Evolutionary conservation across 768 basidiomycete genomes (phyloP).

Genomic region (Rhodocollybia butyracea): DNA sequence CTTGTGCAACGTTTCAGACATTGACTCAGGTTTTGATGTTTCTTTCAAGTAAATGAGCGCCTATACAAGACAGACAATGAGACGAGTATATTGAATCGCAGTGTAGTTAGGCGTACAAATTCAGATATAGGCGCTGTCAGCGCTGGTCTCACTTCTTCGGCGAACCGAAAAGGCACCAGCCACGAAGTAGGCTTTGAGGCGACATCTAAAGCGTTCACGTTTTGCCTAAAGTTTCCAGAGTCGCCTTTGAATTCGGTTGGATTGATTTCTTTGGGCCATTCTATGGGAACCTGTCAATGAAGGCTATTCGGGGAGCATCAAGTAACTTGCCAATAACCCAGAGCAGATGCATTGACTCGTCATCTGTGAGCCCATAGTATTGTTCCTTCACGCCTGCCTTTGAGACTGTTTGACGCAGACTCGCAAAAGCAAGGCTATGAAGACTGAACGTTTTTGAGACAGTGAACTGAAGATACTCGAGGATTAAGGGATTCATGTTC

Average conservation of each 20-base stretch:
- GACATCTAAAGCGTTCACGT: constrained; percentile 15
- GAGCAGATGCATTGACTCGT: constrained; percentile 9
- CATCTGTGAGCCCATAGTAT: constrained; percentile 16
- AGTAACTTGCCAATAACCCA: constrained; percentile 19
- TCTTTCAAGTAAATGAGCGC: constrained; percentile 13
- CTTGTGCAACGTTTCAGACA: constrained; percentile 16
- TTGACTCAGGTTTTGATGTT: constrained; percentile 3
- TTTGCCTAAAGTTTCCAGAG: constrained; percentile 14
- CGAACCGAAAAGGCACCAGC: constrained; percentile 16
- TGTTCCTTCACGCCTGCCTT: constrained; percentile 18
- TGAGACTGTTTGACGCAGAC: constrained; percentile 12
- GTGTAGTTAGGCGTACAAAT: constrained; percentile 11
- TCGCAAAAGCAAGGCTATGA: constrained; percentile 8
- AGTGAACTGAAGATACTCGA: constrained; percentile 15
- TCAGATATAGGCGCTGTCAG: constrained; percentile 19
- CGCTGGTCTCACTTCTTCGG: constrained; percentile 12
- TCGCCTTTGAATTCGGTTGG: constrained; percentile 1
- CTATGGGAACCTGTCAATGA: constrained; percentile 3
- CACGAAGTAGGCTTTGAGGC: constrained; percentile 9
- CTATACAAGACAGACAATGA: background rate
- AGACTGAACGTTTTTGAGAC: constrained; percentile 13
- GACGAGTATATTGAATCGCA: background rate
- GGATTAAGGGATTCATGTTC: constrained; percentile 17
- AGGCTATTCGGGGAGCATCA: background rate
- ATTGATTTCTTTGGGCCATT: constrained; percentile 15